phyloP scores from a whole-genome alignment of 1,139 yeast species.

The Kodamaea plutei region DNA sequence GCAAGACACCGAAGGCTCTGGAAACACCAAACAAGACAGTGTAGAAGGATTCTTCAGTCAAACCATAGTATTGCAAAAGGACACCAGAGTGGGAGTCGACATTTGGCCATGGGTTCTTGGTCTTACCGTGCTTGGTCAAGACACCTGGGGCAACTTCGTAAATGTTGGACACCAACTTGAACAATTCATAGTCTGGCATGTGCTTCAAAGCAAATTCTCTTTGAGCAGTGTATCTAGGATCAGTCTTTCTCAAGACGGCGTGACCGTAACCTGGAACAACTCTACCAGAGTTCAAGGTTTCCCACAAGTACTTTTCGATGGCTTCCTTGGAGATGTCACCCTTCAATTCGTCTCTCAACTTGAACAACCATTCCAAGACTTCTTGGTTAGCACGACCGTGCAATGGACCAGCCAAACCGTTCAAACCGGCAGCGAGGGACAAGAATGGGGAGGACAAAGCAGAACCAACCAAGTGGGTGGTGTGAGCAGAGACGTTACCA shows the following conservation, averaged over 20 bases:
- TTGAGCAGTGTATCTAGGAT: constrained; percentile 96
- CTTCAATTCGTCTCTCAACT: constrained; percentile 71
- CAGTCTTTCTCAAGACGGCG: constrained; percentile 94
- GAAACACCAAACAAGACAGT: constrained; percentile 98
- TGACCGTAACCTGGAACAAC: constrained; percentile 99
- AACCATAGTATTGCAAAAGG: constrained; percentile 93
- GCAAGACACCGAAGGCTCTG: constrained; percentile 96
- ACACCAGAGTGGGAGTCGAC: constrained; percentile 98
- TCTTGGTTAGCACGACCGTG: constrained; percentile 99
- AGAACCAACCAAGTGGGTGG: constrained; percentile 95
- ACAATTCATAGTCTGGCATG: constrained; percentile 93
- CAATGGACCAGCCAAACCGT: constrained; percentile 97
- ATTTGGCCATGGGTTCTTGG: constrained; percentile 99
- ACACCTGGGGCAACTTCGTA: constrained; percentile 96
- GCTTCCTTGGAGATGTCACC: constrained; percentile 70
- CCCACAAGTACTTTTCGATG: constrained; percentile 88
- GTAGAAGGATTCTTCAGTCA: constrained; percentile 93
- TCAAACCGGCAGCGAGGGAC: constrained; percentile 90
- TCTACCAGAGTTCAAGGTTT: constrained; percentile 84
- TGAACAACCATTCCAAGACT: constrained; percentile 88
- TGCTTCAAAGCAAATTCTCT: constrained; percentile 95
- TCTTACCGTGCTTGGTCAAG: constrained; percentile 93
- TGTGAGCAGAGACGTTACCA: constrained; percentile 97
- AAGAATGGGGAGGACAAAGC: constrained; percentile 92
- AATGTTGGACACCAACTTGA: constrained; percentile 84